Evolutionary conservation across 805 yeast species (phyloP).

Genomic region (Metschnikowia lunata): DNA sequence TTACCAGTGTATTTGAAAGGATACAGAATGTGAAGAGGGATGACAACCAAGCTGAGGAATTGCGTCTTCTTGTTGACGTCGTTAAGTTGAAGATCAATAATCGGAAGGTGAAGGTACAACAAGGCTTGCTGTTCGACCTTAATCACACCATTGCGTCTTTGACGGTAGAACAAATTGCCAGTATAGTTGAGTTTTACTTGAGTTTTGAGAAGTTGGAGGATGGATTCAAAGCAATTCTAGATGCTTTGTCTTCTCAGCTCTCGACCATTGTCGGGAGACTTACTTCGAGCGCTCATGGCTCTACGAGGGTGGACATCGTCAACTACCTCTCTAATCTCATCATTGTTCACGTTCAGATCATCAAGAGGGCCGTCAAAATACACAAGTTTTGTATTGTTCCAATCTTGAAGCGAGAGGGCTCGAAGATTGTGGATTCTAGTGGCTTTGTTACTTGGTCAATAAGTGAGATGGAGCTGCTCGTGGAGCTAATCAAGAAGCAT

Average conservation of each 20-base stretch:
- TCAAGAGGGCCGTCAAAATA: constrained; percentile 46
- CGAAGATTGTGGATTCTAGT: constrained; percentile 30
- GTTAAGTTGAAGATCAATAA: constrained; percentile 37
- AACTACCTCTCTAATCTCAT: constrained; percentile 38
- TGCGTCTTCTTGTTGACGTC: constrained; percentile 35
- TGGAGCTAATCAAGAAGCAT: constrained; percentile 59
- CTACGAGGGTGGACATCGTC: constrained; percentile 40
- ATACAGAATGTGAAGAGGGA: constrained; percentile 13
- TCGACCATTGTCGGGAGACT: constrained; percentile 30
- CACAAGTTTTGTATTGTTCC: constrained; percentile 50
- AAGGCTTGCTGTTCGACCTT: constrained; percentile 35
- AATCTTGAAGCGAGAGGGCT: constrained; percentile 25
- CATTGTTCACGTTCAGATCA: constrained; percentile 35
- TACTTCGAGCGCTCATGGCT: constrained; percentile 38
- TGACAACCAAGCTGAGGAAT: constrained; percentile 21
- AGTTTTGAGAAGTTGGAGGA: constrained; percentile 33
- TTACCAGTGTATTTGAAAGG: constrained; percentile 26
- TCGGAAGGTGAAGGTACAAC: constrained; percentile 35
- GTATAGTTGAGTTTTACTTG: constrained; percentile 33
- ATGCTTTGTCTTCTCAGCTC: constrained; percentile 32
- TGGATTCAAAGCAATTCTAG: constrained; percentile 32
- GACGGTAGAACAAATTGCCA: constrained; percentile 27
- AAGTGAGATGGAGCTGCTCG: constrained; percentile 57
- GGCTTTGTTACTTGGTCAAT: constrained; percentile 75
- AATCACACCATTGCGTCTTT: constrained; percentile 31